Evolutionary conservation across 805 yeast genomes (phyloP).

Genomic region (Teunomyces barrocoloradensis): DNA sequence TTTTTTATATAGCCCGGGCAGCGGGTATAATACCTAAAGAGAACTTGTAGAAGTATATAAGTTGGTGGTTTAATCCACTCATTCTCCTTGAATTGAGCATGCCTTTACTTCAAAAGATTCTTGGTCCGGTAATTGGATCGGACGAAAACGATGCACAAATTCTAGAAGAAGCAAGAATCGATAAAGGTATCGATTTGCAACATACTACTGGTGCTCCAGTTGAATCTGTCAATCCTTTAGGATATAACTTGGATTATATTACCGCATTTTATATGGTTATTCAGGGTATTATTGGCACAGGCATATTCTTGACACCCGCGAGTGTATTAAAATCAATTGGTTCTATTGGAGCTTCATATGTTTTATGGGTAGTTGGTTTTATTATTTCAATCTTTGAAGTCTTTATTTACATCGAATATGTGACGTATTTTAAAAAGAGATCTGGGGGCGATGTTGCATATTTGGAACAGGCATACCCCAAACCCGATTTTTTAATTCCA

Average conservation of each 20-base stretch:
- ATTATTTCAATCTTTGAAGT: constrained; percentile 37
- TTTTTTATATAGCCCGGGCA: too few species aligned
- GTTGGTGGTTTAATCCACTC: background rate
- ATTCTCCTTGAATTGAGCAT: background rate
- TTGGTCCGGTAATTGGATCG: constrained; percentile 5
- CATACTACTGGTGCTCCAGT: constrained; percentile 39
- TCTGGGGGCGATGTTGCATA: constrained; percentile 40
- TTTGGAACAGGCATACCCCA: constrained; percentile 38
- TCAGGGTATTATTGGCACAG: constrained; percentile 74
- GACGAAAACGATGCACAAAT: constrained; percentile 5
- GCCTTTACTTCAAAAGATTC: background rate
- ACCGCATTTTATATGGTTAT: constrained; percentile 63
- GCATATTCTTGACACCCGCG: constrained; percentile 71
- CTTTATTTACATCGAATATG: constrained; percentile 40
- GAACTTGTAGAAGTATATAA: background rate
- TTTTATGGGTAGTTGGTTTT: constrained; percentile 43
- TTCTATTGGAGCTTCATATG: constrained; percentile 42
- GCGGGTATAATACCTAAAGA: too few species aligned
- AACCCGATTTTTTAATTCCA: constrained; percentile 33
- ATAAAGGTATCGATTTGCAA: constrained; percentile 10
- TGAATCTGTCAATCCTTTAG: constrained; percentile 37
- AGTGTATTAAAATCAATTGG: constrained; percentile 49
- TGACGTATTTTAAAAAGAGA: constrained; percentile 35
- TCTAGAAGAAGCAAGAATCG: constrained; percentile 5
- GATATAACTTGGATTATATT: constrained; percentile 29